Evolutionary conservation across 1,284 basidiomycete genomes (phyloP).

Genomic region (Flammula alnicola): DNA sequence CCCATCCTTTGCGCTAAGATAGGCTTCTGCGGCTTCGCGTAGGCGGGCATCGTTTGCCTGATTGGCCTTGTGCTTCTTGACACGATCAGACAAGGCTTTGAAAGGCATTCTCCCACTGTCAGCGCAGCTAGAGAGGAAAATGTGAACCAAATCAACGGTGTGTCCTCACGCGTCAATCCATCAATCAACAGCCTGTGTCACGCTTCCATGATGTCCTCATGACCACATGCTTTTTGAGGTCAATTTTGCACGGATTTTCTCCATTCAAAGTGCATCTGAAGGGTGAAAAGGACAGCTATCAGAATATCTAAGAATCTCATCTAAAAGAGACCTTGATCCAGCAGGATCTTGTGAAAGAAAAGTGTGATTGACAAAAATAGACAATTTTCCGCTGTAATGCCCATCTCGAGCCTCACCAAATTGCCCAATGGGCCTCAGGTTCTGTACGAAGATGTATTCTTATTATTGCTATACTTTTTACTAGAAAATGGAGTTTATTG

Average conservation of each 20-base stretch:
- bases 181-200: constrained; percentile 10
- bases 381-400: background rate
- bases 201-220: background rate
- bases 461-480: background rate
- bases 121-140: too few relatives aligned
- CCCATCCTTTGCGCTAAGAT: too few relatives aligned
- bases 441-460: background rate
- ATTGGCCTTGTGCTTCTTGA: too few relatives aligned
- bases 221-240: constrained; percentile 1
- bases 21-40: too few relatives aligned
- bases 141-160: background rate
- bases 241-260: background rate
- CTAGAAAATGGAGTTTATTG: background rate
- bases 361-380: constrained; percentile 2
- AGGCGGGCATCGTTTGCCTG: too few relatives aligned
- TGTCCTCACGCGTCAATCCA: background rate
- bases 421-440: background rate
- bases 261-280: background rate
- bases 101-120: too few relatives aligned
- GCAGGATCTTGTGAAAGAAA: background rate
- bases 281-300: background rate
- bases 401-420: background rate
- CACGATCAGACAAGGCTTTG: too few relatives aligned
- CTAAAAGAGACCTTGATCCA: background rate
- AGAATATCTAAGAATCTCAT: background rate